These are phyloP conservation scores for Citrus hindsii DNA, from an alignment of 345 rosid species.

Conservation along the genomic window DNA sequence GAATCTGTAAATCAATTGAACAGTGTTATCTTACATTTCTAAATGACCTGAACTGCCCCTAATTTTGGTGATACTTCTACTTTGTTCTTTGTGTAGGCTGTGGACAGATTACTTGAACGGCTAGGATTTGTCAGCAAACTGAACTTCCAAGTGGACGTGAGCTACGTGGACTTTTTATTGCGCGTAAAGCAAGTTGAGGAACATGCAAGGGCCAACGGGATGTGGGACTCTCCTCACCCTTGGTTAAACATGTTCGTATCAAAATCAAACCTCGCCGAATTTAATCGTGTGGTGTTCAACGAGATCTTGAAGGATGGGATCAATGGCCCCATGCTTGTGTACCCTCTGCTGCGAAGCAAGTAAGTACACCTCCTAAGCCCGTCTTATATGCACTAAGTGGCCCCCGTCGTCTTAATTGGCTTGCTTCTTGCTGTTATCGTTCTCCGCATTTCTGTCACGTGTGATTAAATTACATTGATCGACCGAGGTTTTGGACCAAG, in stretches of 20 bases:
- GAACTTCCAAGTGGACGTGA: conserved; percentile 54
- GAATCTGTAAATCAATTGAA: conserved; percentile 27
- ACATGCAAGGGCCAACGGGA: conserved; percentile 54
- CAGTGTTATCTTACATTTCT: neutral
- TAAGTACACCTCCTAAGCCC: conserved; percentile 20
- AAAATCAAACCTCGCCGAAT: conserved; percentile 44
- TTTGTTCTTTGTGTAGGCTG: conserved; percentile 31
- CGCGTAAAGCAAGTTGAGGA: conserved; percentile 68
- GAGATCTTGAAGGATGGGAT: conserved; percentile 61
- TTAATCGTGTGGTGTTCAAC: conserved; percentile 72
- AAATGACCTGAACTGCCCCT: conserved; percentile 31
- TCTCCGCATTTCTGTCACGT: conserved; percentile 33
- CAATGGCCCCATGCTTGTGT: conserved; percentile 87
- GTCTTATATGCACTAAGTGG: neutral
- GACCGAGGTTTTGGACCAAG: conserved; percentile 26
- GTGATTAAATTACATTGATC: conserved; percentile 4
- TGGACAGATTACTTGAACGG: conserved; percentile 44
- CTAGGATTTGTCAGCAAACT: conserved; percentile 45
- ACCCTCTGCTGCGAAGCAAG: conserved; percentile 87
- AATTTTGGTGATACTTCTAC: neutral
- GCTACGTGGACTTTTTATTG: conserved; percentile 66
- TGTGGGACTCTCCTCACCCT: conserved; percentile 93
- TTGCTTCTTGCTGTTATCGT: neutral
- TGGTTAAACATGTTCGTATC: conserved; percentile 91
- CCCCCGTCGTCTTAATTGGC: neutral